Conservation (phyloP, 23 red algal genomes). For the Agarophyton chilense region DNA sequence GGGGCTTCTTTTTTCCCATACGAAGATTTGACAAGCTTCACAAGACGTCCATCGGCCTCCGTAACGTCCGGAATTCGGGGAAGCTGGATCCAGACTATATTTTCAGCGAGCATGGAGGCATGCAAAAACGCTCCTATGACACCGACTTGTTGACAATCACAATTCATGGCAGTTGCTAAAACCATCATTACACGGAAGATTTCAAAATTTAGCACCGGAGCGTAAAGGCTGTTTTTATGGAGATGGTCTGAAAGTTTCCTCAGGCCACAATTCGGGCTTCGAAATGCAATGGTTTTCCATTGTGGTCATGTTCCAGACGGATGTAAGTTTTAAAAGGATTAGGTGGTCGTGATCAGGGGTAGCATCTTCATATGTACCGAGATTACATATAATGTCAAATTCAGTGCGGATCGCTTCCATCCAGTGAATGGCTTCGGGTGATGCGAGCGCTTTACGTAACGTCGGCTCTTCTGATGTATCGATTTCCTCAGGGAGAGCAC, state of each 20-base stretch:
- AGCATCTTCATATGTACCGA: no score
- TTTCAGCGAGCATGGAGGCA: background rate
- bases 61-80: background rate
- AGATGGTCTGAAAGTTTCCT: conserved; percentile 10
- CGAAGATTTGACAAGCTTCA: background rate
- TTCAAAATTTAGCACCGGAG: conserved; percentile 15
- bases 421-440: no score
- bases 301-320: background rate
- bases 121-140: background rate
- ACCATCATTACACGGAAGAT: background rate
- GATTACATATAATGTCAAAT: no score
- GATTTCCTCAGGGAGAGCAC: background rate
- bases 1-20: conserved; percentile 20
- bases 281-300: background rate
- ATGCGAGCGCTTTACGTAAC: no score
- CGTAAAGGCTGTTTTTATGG: background rate
- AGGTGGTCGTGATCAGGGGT: no score
- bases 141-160: conserved; percentile 12
- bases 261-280: conserved; percentile 11
- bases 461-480: no score
- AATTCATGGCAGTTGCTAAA: background rate
- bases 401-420: no score
- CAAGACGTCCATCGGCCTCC: background rate
- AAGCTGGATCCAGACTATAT: background rate
- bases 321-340: no score